Evolutionary conservation across 108 stramenopile genomes (phyloP).

Genomic region (Pseudonitzschia pungens): DNA sequence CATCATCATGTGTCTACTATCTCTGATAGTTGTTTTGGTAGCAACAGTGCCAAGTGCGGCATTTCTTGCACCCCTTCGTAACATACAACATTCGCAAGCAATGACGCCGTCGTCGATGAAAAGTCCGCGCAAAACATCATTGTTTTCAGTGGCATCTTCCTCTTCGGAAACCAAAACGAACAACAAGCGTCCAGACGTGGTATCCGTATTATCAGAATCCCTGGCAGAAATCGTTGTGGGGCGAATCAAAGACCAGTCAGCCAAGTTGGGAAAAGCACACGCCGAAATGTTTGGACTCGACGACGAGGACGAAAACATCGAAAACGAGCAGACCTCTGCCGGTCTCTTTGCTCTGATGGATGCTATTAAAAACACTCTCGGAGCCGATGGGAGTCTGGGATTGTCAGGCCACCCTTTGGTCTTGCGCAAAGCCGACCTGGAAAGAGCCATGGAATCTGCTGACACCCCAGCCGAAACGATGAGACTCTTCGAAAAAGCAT

Average conservation of each 20-base stretch:
- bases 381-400: slow-evolving; percentile 30
- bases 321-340: slow-evolving; percentile 14
- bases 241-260: not conserved
- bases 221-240: not conserved
- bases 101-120: slow-evolving; percentile 39
- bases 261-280: slow-evolving; percentile 36
- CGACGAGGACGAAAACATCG: slow-evolving; percentile 15
- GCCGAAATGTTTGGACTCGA: slow-evolving; percentile 60
- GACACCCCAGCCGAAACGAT: not conserved
- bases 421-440: slow-evolving; percentile 43
- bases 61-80: not conserved
- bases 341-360: slow-evolving; percentile 66
- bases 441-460: not conserved
- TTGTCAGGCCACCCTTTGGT: slow-evolving; percentile 65
- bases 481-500: slow-evolving; percentile 45
- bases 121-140: not conserved
- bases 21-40: not conserved
- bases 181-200: slow-evolving; percentile 13
- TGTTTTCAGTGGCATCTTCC: not conserved
- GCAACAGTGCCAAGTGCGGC: not conserved
- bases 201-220: not conserved
- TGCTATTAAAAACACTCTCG: slow-evolving; percentile 40
- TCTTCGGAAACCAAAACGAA: not conserved
- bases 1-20: not conserved
- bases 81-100: slow-evolving; percentile 12